Evolutionary conservation across 2,329 filamentous ascomycete species (phyloP), one percentile per base, ranked within the genome.

Genomic region (Zymoseptoria passerinii): DNA sequence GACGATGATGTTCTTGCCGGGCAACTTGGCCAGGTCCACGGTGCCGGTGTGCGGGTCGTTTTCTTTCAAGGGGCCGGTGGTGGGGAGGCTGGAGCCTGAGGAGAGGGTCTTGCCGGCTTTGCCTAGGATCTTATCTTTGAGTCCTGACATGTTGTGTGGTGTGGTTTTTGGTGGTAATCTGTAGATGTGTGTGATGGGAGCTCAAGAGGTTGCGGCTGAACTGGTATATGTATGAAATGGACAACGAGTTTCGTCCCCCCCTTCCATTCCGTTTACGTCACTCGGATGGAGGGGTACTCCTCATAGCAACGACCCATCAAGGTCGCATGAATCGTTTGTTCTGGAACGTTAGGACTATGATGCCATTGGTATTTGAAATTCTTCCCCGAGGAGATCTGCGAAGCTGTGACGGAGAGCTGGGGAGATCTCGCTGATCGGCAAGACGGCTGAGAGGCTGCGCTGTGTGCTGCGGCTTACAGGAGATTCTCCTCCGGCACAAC

Each of bases 1-100:
- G 52, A 68, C 65, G 51, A 67, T 58, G 55, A 68, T 61, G 63
- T 64, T 63, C 62, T 66, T 63, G 57, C 67, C 59, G 53, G 58
- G 53, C 49, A 68, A 53, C 48, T 55, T 54, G 55, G 56, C 40
- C 50, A 70, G 58, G 55, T 68, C 58, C 52, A 68, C 64, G 6
- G 63, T 66, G 55, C 58, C 66, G 29, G 66, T 49, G 53, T 65
- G 58, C 48, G 65, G 63, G 58, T 67, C 62, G 54, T 66, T 56
- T 58, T 68, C 66, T 53, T 68, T 68, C 40, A 68, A 57, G 29
- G 57, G 48, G 52, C 52, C 56, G 10, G 55, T 54, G n/a, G 60
- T 40, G 2, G 66, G 65, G 29, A 68, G 27, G 54, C 65, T 67
- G 44, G 58, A 57, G 59, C 65, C 66, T 52, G 65, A 56, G 20